phyloP scores from a whole-genome alignment of 352 stramenopile species.

The Pythium coloratum region DNA sequence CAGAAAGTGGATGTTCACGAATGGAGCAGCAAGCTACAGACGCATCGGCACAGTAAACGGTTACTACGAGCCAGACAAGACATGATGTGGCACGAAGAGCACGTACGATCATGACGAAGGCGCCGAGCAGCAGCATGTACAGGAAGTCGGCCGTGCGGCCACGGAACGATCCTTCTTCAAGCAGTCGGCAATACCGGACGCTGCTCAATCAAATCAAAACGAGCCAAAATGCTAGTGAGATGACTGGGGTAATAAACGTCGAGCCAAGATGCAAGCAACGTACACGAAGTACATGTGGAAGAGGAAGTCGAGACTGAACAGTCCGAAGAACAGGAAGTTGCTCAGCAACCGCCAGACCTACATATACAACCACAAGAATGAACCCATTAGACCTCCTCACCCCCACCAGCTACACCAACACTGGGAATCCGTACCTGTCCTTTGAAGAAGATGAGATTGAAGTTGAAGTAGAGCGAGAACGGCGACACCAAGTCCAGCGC shows the following conservation, averaged over 20 bases:
- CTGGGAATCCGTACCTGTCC: constrained; percentile 79
- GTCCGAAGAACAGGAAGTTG: constrained; percentile 99
- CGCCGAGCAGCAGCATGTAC: constrained; percentile 97
- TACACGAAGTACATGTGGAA: constrained; percentile 99
- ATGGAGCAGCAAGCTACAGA: constrained; percentile 91
- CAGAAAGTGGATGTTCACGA: constrained; percentile 97
- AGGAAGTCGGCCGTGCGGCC: constrained; percentile 97
- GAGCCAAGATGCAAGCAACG: constrained; percentile 11
- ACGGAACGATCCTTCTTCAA: constrained; percentile 98
- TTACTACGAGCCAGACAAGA: too few species aligned
- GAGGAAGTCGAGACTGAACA: constrained; percentile 98
- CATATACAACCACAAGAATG: constrained; percentile 10
- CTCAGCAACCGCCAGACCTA: constrained; percentile 96
- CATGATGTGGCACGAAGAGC: not conserved
- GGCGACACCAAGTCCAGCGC: constrained; percentile 97
- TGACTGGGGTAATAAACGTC: too few species aligned
- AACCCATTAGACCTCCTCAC: not conserved
- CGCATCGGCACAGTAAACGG: constrained; percentile 27
- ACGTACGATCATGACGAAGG: constrained; percentile 92
- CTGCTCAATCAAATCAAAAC: constrained; percentile 23
- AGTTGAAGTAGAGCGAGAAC: constrained; percentile 95
- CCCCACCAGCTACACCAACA: too few species aligned
- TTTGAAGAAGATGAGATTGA: constrained; percentile 97
- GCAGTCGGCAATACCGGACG: constrained; percentile 94
- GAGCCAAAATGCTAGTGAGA: too few species aligned